Base-by-base conservation (phyloP, 768 basidiomycete genomes). In the Boletus rubropictus region DNA sequence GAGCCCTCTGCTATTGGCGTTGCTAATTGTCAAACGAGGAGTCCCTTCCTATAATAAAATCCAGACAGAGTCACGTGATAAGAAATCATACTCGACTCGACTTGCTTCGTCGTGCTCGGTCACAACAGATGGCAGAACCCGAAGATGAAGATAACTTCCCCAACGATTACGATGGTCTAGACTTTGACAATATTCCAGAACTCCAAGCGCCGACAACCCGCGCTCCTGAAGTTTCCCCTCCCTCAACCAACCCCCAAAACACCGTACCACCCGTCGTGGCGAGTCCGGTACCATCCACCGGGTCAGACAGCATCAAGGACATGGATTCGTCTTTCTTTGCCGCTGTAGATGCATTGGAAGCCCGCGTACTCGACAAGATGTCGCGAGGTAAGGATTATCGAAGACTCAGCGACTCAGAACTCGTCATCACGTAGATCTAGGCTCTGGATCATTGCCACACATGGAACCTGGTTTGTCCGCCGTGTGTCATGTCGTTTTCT, bases 131-230 rank as follows among this genome's bases (percentile, higher is more conserved):
- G 67, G 39, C 62, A 28, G 56, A 56, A 44, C 37, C 24, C 1
- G 56, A 56, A 27, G 58, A 55, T 1, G 67, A 68, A n/a, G 78
- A 83, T 55, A 75, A 80, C 45, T 85, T 76, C 47, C 74, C 73
- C 0, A 81, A 83, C 55, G 73, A 76, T 20, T 77, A 82, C 48
- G 72, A 72, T 4, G 73, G 72, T 14, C 37, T 80, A 18, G 70
- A 74, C 51, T 77, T 74, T 49, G 69, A 78, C 22, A 69, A 48
- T 10, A 46, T 70, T 18, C 63, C 71, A 8, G 66, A 44, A 42
- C 61, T 70, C 24, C 59, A 64, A 45, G 53, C 50, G 20, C 51
- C 41, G 6, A n/a, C 44, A 12, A 17, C 24, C 37, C 29, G 10
- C 20, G 15, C 35, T 48, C 38, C 43, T 39, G 34, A 48, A 39